phyloP scores from a whole-genome alignment of 305 asterid genomes.

The Salvia sclarea region DNA sequence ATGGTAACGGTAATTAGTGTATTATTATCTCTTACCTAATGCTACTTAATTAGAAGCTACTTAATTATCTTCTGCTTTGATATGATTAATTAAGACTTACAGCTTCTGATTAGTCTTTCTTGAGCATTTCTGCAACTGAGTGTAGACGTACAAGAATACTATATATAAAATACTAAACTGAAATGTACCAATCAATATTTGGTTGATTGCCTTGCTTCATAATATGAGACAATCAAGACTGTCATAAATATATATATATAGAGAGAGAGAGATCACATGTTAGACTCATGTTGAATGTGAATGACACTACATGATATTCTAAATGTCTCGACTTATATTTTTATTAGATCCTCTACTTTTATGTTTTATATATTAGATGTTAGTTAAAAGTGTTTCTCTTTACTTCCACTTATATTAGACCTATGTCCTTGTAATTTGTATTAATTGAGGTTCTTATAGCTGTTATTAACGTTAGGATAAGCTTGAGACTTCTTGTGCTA shows the following conservation, averaged over 20 bases:
- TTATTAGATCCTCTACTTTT: no score
- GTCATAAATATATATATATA: neutral
- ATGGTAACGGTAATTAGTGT: slow-evolving; percentile 14
- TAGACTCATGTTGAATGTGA: slow-evolving; percentile 1
- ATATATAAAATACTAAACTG: neutral
- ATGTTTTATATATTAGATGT: no score
- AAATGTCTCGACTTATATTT: neutral
- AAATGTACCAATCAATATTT: neutral
- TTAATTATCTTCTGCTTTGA: no score
- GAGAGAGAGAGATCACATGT: neutral
- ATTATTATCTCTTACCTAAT: slow-evolving; percentile 6
- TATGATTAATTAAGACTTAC: no score
- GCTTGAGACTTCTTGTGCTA: no score
- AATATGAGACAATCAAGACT: slow-evolving; percentile 1
- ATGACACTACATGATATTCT: neutral
- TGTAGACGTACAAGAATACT: neutral
- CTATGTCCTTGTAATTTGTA: no score
- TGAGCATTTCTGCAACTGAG: neutral
- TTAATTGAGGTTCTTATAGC: no score
- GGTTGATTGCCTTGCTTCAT: neutral
- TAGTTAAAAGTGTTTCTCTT: no score
- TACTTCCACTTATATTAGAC: no score
- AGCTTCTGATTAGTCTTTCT: neutral
- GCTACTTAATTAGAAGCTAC: no score
- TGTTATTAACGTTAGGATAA: no score